Evolutionary conservation across 148 eudicot species (phyloP).

Genomic region (Cornus suecica): DNA sequence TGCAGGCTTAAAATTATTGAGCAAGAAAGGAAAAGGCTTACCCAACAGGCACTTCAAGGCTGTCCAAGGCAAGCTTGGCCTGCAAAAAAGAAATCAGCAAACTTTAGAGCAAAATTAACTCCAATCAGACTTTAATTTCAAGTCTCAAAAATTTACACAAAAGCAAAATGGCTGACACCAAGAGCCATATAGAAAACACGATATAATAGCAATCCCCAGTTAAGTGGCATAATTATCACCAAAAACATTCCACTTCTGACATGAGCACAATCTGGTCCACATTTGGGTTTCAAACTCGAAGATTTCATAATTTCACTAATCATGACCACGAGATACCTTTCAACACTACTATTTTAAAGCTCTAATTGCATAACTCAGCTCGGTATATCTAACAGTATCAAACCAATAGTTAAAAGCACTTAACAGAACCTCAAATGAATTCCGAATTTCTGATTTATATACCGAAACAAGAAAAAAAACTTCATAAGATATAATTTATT

Average conservation of each 20-base stretch:
- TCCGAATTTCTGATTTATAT: no score
- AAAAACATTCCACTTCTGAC: neutral
- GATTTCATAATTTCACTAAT: neutral
- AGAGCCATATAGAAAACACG: neutral
- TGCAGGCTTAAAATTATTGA: neutral
- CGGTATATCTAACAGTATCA: neutral
- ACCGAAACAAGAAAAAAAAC: neutral
- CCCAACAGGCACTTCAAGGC: constrained; percentile 87
- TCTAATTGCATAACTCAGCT: neutral
- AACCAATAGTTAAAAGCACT: neutral
- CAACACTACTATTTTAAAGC: neutral
- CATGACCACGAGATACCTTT: neutral
- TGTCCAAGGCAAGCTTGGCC: constrained; percentile 63
- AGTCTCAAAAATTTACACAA: neutral
- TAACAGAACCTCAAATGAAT: neutral
- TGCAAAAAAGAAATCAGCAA: constrained; percentile 17
- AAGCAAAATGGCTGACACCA: neutral
- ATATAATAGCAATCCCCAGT: neutral
- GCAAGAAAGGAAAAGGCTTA: constrained; percentile 9
- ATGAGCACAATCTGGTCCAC: neutral
- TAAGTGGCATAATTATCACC: neutral
- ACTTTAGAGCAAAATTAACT: neutral
- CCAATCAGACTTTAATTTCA: neutral
- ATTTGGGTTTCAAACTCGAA: neutral
- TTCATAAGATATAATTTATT: no score